A percentile compares a stretch with the other conserved stretches of the same genome.
These are phyloP conservation scores for Paecilomyces niveus DNA, from an alignment of 2,329 filamentous ascomycete genomes.

Conservation along the genomic window DNA sequence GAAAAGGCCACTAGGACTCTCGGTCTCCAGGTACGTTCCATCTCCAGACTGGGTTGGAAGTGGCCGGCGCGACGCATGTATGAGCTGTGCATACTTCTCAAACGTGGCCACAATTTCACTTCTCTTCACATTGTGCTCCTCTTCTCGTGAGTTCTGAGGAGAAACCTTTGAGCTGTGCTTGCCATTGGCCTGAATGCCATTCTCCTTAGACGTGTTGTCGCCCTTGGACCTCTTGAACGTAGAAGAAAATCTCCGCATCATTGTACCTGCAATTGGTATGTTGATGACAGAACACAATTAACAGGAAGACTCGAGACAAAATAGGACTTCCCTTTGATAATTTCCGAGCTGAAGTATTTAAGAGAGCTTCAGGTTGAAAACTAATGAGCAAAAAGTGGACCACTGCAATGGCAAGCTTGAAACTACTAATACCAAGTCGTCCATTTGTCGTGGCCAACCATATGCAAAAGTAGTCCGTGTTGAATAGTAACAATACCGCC, in stretches of 20 bases:
- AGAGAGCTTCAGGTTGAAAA: background rate
- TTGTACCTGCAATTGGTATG: slow-evolving; percentile 12
- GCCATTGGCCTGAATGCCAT: slow-evolving; percentile 17
- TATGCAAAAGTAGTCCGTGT: background rate
- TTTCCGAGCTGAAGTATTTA: background rate
- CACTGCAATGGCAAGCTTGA: background rate
- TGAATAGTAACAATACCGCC: background rate
- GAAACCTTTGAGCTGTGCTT: slow-evolving; percentile 28
- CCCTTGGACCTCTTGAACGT: slow-evolving; percentile 33
- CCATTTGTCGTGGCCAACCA: background rate
- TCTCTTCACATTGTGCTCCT: slow-evolving; percentile 27
- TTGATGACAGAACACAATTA: background rate
- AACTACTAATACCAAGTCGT: background rate
- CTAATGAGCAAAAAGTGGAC: background rate
- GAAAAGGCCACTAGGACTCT: slow-evolving; percentile 46
- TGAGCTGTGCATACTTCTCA: slow-evolving; percentile 38
- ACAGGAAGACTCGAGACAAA: background rate
- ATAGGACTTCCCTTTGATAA: background rate
- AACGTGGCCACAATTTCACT: slow-evolving; percentile 35
- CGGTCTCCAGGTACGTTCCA: slow-evolving; percentile 50
- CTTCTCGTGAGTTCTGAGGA: slow-evolving; percentile 19
- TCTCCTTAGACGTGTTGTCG: slow-evolving; percentile 26
- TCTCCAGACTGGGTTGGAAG: slow-evolving; percentile 57
- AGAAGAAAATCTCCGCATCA: slow-evolving; percentile 35
- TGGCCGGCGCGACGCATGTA: slow-evolving; percentile 53